Conservation (phyloP, 352 stramenopile species). For the Phytophthora citricola region DNA sequence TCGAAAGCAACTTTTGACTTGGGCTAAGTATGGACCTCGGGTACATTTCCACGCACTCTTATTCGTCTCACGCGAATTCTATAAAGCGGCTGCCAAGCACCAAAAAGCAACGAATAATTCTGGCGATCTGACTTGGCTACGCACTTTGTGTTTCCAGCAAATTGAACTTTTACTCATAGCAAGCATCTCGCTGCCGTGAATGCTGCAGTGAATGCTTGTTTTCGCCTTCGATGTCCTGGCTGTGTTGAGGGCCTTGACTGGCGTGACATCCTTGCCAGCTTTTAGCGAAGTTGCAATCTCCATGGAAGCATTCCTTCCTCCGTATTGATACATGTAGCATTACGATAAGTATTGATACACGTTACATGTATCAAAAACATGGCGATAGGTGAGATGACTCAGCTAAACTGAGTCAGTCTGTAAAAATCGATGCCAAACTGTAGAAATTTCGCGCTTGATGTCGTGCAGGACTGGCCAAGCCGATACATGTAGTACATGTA, state of each 20-base stretch:
- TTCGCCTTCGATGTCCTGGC: slow-evolving; percentile 4
- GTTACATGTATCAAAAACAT: no score
- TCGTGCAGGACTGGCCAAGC: no score
- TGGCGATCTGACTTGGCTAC: slow-evolving; percentile 26
- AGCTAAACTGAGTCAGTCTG: no score
- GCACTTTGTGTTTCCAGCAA: neutral
- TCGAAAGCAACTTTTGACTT: slow-evolving; percentile 18
- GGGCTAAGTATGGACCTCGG: slow-evolving; percentile 20
- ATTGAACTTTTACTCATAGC: slow-evolving; percentile 6
- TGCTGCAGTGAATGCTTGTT: neutral
- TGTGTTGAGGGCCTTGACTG: slow-evolving; percentile 9
- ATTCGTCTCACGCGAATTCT: slow-evolving; percentile 14
- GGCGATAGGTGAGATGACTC: no score
- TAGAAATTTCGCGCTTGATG: no score
- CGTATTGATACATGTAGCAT: neutral
- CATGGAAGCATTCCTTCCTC: slow-evolving; percentile 4
- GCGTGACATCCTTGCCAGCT: slow-evolving; percentile 1
- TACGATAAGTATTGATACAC: no score
- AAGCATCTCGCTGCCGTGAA: slow-evolving; percentile 16
- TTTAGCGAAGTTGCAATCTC: neutral
- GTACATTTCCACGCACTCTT: slow-evolving; percentile 33
- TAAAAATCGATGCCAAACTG: no score
- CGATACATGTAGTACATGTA: no score
- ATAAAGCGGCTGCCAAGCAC: slow-evolving; percentile 12
- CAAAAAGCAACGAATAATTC: slow-evolving; percentile 28